Evolutionary conservation across 495 filamentous ascomycete genomes (phyloP).

Genomic region (Mytilinidion resinicola): DNA sequence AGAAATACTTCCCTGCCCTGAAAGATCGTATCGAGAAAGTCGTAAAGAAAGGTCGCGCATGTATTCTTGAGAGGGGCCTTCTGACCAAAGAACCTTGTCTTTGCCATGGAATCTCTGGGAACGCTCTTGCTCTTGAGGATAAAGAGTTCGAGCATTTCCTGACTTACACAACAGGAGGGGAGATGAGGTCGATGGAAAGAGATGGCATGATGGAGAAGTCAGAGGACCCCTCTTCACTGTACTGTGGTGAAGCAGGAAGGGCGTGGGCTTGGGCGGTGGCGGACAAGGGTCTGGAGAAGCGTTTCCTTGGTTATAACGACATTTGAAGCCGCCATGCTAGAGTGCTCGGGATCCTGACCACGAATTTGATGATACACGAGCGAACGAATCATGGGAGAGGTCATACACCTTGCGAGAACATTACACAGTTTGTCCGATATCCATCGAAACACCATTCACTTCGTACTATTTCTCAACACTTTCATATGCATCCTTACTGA

Average conservation of each 20-base stretch:
- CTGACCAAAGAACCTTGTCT: constrained; percentile 57
- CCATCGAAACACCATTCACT: too few relatives aligned
- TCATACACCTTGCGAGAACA: too few relatives aligned
- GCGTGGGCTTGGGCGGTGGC: constrained; percentile 46
- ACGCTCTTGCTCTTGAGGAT: constrained; percentile 46
- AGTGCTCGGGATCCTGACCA: not conserved
- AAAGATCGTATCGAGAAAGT: constrained; percentile 43
- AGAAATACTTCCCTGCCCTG: constrained; percentile 45
- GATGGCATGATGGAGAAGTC: constrained; percentile 40
- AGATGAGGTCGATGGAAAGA: constrained; percentile 44
- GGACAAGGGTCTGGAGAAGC: constrained; percentile 36
- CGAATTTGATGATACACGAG: constrained; percentile 16
- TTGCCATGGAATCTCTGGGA: constrained; percentile 60
- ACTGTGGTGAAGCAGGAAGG: constrained; percentile 44
- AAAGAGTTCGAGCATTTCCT: constrained; percentile 47
- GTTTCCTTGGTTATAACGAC: constrained; percentile 44
- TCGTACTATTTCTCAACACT: too few relatives aligned
- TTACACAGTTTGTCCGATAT: too few relatives aligned
- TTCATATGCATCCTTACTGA: too few relatives aligned
- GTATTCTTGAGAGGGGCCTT: constrained; percentile 48
- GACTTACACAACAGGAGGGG: constrained; percentile 44
- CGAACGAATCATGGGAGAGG: constrained; percentile 8
- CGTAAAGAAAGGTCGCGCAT: constrained; percentile 40
- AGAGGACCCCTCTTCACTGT: constrained; percentile 38
- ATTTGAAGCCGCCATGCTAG: constrained; percentile 28